These are phyloP conservation scores for Deinandra increscens DNA, from an alignment of 129 eudicot species.

Conservation along the genomic window DNA sequence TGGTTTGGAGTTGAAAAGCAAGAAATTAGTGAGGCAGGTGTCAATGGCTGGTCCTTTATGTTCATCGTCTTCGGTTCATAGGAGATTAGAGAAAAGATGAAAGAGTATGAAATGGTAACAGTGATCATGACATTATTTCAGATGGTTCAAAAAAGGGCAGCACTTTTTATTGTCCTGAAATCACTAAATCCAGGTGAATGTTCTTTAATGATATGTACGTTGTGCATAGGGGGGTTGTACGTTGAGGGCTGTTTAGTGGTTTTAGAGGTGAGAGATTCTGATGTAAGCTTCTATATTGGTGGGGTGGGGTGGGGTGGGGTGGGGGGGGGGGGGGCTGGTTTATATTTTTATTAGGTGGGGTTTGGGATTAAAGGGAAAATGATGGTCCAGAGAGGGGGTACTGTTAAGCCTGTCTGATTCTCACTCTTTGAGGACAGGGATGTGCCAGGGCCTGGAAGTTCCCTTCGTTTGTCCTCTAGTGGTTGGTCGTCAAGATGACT, in stretches of 20 bases:
- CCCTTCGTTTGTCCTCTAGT: conserved; percentile 30
- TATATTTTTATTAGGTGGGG: conserved; percentile 40
- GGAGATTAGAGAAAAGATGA: conserved; percentile 3
- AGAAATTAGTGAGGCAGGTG: conserved; percentile 28
- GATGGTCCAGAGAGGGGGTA: conserved; percentile 50
- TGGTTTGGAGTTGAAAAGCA: conserved; percentile 21
- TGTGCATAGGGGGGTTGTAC: conserved; percentile 13
- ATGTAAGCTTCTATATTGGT: not conserved
- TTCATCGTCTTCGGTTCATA: conserved; percentile 3
- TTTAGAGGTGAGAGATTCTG: not conserved
- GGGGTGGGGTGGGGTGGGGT: too few species aligned
- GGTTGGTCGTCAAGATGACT: conserved; percentile 7
- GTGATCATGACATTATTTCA: conserved; percentile 20
- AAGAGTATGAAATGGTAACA: conserved; percentile 1
- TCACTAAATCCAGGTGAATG: conserved; percentile 4
- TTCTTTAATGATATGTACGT: not conserved
- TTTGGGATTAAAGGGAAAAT: conserved; percentile 46
- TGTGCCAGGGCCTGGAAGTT: conserved; percentile 34
- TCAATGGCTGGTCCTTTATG: conserved; percentile 11
- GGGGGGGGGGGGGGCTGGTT: conserved; percentile 13
- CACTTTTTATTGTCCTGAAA: not conserved
- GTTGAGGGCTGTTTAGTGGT: conserved; percentile 2
- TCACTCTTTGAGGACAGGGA: conserved; percentile 36
- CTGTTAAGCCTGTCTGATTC: conserved; percentile 32
- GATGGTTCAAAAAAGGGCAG: conserved; percentile 12